Percentiles rank a stretch among this genome's conserved stretches.
Conservation (phyloP, 352 stramenopile genomes). For the Phytophthora parvispora region DNA sequence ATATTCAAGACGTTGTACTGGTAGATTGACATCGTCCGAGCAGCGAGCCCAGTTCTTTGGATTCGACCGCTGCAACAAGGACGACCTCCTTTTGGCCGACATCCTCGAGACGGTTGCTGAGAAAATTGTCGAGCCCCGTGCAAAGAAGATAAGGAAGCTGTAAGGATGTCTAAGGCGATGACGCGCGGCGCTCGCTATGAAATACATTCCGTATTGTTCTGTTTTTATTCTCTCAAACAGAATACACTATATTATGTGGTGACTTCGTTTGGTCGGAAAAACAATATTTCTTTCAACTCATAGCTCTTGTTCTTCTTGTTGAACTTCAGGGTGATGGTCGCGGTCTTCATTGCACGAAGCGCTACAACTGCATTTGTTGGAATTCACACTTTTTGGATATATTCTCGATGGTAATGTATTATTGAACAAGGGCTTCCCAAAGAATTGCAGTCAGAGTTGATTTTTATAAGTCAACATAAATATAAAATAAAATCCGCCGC, state of each 20-base stretch:
- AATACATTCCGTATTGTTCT: not conserved
- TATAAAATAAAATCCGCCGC: too few species aligned
- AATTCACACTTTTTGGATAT: too few species aligned
- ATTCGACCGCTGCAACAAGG: not conserved
- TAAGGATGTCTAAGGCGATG: not conserved
- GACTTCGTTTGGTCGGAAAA: slow-evolving; percentile 7
- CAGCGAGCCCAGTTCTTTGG: not conserved
- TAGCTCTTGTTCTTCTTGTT: slow-evolving; percentile 47
- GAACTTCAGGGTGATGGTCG: slow-evolving; percentile 29
- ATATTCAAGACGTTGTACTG: not conserved
- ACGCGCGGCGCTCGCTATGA: not conserved
- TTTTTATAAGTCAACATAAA: too few species aligned
- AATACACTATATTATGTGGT: slow-evolving; percentile 18
- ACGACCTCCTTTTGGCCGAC: not conserved
- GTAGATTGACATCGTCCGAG: not conserved
- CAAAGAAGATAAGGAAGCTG: not conserved
- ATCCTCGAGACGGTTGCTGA: not conserved
- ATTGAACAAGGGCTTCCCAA: too few species aligned
- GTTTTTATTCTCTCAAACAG: slow-evolving; percentile 9
- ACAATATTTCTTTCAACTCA: slow-evolving; percentile 6
- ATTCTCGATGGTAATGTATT: too few species aligned
- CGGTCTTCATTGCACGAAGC: too few species aligned
- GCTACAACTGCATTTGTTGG: too few species aligned
- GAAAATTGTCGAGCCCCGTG: not conserved
- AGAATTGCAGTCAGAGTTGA: too few species aligned